Base-by-base conservation (phyloP, 108 stramenopile genomes). In the Cyclotella kingstonii region DNA sequence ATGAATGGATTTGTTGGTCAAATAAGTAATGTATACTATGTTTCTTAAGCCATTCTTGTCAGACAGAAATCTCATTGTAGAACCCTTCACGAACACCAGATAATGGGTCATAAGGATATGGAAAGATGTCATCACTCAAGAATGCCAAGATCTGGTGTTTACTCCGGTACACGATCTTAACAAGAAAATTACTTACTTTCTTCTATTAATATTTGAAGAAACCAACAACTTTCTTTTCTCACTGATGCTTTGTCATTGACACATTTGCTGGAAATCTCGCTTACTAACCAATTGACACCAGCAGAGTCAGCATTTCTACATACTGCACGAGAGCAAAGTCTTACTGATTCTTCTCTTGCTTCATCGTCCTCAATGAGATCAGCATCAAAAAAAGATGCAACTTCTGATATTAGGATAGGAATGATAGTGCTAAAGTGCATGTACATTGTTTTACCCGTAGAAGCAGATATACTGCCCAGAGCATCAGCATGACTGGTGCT, bases 391-490 rank as follows among this genome's bases (percentile, higher is more conserved):
- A 80, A 66, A 17, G 74, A 78, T n/a, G 88, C 53, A 17, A 98
- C 74, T 50, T 90, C 91, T 25, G 42, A 35, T 5, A 94, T 56
- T 15, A 93, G 47, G 11, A 79, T 72, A 7, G 91, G 92, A 35
- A 95, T 78, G 46, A 97, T 91, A 14, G 73, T 51, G 25, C 56
- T 71, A 52, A 95, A 87, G 73, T 97, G 94, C 25, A 77, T 54
- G 62, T 93, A 90, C 31, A 98, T 77, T 17, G 92, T 82, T n/a
- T 76, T 76, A 4, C 85, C 82, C 6, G 95, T 95, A 1, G 87
- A 95, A 38, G 79, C 76, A 17, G 93, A 86, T 59, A 98, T 95
- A 28, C 90, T 85, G n/a, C 69, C 78, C 23, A 98, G 69, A 21
- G 97, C 97, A 33, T 81, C 65, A 3, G 95, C 93, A 54, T 97